Evolutionary conservation across 2,329 filamentous ascomycete genomes (phyloP).

Genomic region (Bisporella sp.): DNA sequence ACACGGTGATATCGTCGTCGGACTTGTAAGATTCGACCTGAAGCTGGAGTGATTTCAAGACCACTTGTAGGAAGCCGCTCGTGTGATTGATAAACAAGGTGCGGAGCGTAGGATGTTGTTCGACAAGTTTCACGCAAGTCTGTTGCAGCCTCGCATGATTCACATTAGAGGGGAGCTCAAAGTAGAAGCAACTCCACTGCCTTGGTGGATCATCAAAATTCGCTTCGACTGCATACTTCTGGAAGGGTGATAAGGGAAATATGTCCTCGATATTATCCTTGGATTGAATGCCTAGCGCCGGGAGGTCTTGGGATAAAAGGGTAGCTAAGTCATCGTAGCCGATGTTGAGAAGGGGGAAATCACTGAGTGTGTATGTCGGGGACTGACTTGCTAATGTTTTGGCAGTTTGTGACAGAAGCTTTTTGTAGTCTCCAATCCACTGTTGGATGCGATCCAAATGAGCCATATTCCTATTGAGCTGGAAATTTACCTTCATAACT

Average conservation of each 20-base stretch:
- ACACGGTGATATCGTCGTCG: neutral
- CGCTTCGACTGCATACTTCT: neutral
- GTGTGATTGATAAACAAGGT: neutral
- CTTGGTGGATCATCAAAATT: neutral
- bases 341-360: neutral
- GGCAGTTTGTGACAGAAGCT: neutral
- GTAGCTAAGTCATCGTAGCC: neutral
- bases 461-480: neutral
- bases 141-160: neutral
- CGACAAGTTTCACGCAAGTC: neutral
- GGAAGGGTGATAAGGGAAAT: neutral
- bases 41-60: neutral
- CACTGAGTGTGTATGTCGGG: neutral
- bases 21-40: neutral
- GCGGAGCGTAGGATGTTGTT: neutral
- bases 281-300: neutral
- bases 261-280: neutral
- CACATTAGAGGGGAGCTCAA: neutral
- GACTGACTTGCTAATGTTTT: neutral
- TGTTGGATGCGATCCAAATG: neutral
- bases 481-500: neutral
- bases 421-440: neutral
- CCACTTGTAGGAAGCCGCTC: neutral
- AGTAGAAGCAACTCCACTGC: neutral
- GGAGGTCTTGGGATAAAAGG: neutral